These are phyloP conservation scores for Alopecurus myosuroides DNA, from an alignment of 176 grass and related monocot genomes.

Conservation along the genomic window DNA sequence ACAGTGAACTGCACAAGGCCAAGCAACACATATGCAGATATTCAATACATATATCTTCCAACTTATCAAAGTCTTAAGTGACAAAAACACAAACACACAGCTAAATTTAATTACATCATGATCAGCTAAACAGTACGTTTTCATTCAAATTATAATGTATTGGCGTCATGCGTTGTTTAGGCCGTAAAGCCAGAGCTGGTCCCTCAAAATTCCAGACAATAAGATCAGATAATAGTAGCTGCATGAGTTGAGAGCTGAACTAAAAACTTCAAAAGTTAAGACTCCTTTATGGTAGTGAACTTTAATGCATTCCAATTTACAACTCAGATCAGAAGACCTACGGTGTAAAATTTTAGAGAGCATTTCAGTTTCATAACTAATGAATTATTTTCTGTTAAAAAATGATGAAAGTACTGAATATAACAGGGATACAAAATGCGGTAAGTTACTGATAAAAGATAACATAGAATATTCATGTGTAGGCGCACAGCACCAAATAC, in stretches of 20 bases:
- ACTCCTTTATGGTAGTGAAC: neutral
- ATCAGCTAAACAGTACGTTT: neutral
- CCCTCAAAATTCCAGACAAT: neutral
- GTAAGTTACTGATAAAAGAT: neutral
- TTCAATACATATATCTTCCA: slow-evolving; percentile 9
- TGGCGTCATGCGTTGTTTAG: neutral
- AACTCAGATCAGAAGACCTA: neutral
- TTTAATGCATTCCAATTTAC: neutral
- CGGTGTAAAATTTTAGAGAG: neutral
- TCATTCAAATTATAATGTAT: neutral
- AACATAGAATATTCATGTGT: neutral
- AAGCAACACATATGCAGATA: slow-evolving; percentile 18
- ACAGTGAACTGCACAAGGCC: slow-evolving; percentile 75
- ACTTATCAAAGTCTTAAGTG: slow-evolving; percentile 13
- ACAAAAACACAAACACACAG: neutral
- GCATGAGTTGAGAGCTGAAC: neutral
- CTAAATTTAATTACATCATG: slow-evolving; percentile 4
- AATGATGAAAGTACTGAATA: neutral
- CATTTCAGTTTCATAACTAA: slow-evolving; percentile 9
- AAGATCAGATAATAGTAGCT: neutral
- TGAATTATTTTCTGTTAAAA: neutral
- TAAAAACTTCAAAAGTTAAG: neutral
- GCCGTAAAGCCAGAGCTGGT: neutral
- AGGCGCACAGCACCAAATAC: neutral
- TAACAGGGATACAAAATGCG: neutral